A percentile compares a stretch with the other conserved stretches of the same genome.
phyloP scores from a whole-genome alignment of 2,329 filamentous ascomycete species.

The Macroventuria anomochaeta region DNA sequence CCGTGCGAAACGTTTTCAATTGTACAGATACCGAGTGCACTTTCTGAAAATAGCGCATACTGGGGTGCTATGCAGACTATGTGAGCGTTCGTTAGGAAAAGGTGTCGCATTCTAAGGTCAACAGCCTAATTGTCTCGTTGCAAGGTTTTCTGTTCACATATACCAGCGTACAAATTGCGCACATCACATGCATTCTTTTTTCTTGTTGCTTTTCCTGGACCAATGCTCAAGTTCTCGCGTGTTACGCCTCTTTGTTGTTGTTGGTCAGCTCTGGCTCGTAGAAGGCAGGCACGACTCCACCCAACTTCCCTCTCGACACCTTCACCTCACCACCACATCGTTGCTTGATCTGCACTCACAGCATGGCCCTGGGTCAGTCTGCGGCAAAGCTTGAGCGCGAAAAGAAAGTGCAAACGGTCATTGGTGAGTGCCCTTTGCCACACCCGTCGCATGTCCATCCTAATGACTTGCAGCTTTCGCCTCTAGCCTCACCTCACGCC shows the following conservation, averaged over 20 bases:
- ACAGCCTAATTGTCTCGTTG: neutral
- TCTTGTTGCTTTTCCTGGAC: neutral
- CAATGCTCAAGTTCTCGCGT: neutral
- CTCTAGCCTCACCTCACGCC: slow-evolving; percentile 31
- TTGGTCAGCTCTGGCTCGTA: neutral
- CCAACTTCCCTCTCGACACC: neutral
- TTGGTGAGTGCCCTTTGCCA: slow-evolving; percentile 30
- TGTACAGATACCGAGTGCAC: neutral
- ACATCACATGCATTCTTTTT: neutral
- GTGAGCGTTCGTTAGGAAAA: neutral
- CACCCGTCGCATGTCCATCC: neutral
- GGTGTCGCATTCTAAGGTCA: neutral
- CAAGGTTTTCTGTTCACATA: neutral
- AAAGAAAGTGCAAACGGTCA: slow-evolving; percentile 42
- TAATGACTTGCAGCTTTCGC: slow-evolving; percentile 43
- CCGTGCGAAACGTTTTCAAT: neutral
- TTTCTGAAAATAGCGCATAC: neutral
- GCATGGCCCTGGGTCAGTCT: slow-evolving; percentile 35
- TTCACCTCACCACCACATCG: neutral
- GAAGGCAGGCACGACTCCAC: slow-evolving; percentile 6
- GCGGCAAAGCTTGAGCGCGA: slow-evolving; percentile 43
- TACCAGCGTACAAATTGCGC: neutral
- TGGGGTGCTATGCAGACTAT: neutral
- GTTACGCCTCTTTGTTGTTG: neutral
- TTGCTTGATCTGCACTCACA: neutral